Evolutionary conservation across 129 eudicot genomes (phyloP).

Genomic region (Artemisia tridentata): DNA sequence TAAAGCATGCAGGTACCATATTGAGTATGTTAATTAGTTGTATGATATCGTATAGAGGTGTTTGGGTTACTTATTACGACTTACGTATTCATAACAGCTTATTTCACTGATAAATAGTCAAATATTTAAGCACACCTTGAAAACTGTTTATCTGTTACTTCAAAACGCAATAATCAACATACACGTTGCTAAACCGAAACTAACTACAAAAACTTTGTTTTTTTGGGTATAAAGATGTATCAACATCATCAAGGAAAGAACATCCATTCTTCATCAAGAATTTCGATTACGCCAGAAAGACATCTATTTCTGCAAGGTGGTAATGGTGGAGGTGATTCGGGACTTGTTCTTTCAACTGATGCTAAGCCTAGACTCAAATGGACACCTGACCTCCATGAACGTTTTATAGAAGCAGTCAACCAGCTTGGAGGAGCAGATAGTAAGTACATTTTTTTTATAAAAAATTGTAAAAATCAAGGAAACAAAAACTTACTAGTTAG

Average conservation of each 20-base stretch:
- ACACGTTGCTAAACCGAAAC: constrained; percentile 24
- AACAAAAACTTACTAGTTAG: constrained; percentile 19
- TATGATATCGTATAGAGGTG: neutral
- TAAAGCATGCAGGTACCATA: constrained; percentile 46
- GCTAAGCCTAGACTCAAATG: constrained; percentile 98
- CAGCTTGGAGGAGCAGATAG: constrained; percentile 99
- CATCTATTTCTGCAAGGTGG: constrained; percentile 79
- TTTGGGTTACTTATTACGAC: neutral
- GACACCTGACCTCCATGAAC: constrained; percentile 92
- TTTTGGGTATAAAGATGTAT: constrained; percentile 49
- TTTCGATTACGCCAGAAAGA: constrained; percentile 68
- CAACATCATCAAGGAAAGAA: constrained; percentile 66
- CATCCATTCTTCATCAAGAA: constrained; percentile 61
- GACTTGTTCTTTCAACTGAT: constrained; percentile 94
- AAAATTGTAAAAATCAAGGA: neutral
- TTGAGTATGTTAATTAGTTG: constrained; percentile 16
- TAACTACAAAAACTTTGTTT: constrained; percentile 24
- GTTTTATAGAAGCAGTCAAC: constrained; percentile 92
- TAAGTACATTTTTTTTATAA: constrained; percentile 36
- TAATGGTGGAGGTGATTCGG: constrained; percentile 62
- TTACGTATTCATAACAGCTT: too few relatives aligned
- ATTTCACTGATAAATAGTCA: too few relatives aligned
- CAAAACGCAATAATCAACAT: neutral
- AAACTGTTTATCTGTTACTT: too few relatives aligned
- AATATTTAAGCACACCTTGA: too few relatives aligned